Base-by-base conservation (phyloP, 2,329 filamentous ascomycete species). In the Blumeriella jaapii region DNA sequence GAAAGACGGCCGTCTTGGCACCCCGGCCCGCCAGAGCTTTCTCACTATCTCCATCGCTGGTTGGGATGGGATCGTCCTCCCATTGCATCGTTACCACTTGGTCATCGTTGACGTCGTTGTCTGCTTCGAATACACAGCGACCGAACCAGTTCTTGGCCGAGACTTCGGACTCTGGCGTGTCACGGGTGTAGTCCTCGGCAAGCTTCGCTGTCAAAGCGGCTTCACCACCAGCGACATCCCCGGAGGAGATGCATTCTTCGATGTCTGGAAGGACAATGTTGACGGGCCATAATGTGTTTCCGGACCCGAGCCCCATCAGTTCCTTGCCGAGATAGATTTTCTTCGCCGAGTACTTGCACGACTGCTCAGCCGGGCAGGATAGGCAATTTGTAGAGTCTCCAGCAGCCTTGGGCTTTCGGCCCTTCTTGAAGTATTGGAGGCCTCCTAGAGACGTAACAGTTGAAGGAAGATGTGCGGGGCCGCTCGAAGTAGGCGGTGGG, bases 91-190 rank as follows among this genome's bases (percentile, higher is more conserved):
- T 89, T 13, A 96, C 91, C 16, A 80, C 71, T 57, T 96, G 89
- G 52, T 96, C 85, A 56, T 98, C 91, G 51, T 78, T 84, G 26
- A 96, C 91, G 52, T 93, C 78, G 59, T 96, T 98, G 60, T 93
- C 86, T 4, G 78, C 67, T 55, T 95, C 91, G 61, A 78, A 96
- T 1, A 96, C 91, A 54, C 91, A 98, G n/a, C 89, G 75, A 0
- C 91, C 91, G 53, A 86, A 96, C 85, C 86, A 81, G 45, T 78
- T 78, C 7, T 67, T 62, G 4, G 61, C 60, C 3, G 64, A 63
- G 1, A 69, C 55, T n/a, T 65, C 60, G 1, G 59, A 52, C 34
- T 61, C 57, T 3, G 68, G 63, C 0, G 65, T 72, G 5, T 59
- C 53, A 10, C 67, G 61, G 1, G 58, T 65, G 39, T 77, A 76